phyloP scores from a whole-genome alignment of 78 protist genomes.

The Tieghemostelium lacteum region DNA sequence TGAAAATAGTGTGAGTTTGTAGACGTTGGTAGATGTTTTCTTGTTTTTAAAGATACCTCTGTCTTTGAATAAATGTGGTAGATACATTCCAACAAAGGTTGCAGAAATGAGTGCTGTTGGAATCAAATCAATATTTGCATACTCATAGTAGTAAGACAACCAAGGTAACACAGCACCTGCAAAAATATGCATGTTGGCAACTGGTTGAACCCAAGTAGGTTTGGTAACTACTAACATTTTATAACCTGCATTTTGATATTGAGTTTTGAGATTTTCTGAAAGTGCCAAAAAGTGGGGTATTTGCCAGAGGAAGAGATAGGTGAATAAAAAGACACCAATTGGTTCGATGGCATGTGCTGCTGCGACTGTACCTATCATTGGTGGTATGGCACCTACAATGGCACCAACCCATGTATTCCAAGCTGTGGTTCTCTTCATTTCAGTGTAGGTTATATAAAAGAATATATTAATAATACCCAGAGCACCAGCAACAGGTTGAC shows the following conservation, averaged over 20 bases:
- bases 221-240: slow-evolving; percentile 86
- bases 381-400: slow-evolving; percentile 97
- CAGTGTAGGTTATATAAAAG: slow-evolving; percentile 94
- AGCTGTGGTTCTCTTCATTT: slow-evolving; percentile 83
- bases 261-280: slow-evolving; percentile 75
- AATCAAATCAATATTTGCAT: slow-evolving; percentile 9
- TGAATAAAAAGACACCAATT: slow-evolving; percentile 31
- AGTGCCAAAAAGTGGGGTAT: slow-evolving; percentile 95
- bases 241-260: slow-evolving; percentile 78
- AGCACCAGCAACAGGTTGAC: slow-evolving; percentile 81
- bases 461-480: slow-evolving; percentile 88
- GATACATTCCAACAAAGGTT: neutral
- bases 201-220: slow-evolving; percentile 43
- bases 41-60: neutral
- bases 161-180: slow-evolving; percentile 34
- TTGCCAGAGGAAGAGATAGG: slow-evolving; percentile 94
- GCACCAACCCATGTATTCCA: slow-evolving; percentile 96
- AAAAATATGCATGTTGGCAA: slow-evolving; percentile 21
- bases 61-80: slow-evolving; percentile 5
- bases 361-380: slow-evolving; percentile 90
- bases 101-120: neutral
- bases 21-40: neutral
- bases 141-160: neutral
- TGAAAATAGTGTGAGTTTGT: slow-evolving; percentile 10
- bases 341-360: slow-evolving; percentile 43